These are phyloP conservation scores for Verticillium nubilum DNA, from an alignment of 2,329 filamentous ascomycete genomes.

Conservation along the genomic window DNA sequence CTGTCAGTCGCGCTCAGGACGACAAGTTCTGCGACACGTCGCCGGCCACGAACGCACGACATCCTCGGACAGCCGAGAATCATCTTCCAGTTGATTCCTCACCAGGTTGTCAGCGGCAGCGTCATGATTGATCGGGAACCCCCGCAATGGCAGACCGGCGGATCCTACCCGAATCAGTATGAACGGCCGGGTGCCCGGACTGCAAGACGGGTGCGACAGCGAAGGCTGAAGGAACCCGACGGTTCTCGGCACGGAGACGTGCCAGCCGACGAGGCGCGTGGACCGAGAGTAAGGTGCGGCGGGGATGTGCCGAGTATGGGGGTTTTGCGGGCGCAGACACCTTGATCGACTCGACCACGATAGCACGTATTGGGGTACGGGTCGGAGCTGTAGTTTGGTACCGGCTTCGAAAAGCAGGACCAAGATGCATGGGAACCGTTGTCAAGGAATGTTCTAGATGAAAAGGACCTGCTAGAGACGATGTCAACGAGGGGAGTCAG, in stretches of 20 bases:
- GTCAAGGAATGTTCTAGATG: no score
- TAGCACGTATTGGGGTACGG: neutral
- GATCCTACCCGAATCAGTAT: conserved; percentile 38
- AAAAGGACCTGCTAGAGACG: neutral
- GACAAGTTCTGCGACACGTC: conserved; percentile 43
- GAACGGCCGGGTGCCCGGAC: conserved; percentile 42
- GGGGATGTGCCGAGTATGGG: conserved; percentile 46
- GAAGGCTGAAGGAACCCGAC: conserved; percentile 30
- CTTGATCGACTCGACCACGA: neutral
- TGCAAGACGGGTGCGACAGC: conserved; percentile 35
- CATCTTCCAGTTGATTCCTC: no score
- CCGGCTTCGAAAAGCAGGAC: no score
- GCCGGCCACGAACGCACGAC: conserved; percentile 1
- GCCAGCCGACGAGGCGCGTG: conserved; percentile 39
- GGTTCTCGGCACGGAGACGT: conserved; percentile 37
- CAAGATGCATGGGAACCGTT: no score
- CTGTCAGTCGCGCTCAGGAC: conserved; percentile 46
- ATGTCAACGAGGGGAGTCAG: neutral
- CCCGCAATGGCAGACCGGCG: no score
- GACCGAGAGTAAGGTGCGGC: conserved; percentile 47
- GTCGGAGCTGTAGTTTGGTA: neutral
- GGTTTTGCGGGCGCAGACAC: conserved; percentile 50
- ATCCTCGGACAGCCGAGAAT: no score
- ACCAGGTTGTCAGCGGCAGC: no score
- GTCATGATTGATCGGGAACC: no score